Percentiles rank a stretch among this genome's conserved stretches.
Evolutionary conservation across 805 yeast species (phyloP).

Genomic region (Kuraishia hungarica): DNA sequence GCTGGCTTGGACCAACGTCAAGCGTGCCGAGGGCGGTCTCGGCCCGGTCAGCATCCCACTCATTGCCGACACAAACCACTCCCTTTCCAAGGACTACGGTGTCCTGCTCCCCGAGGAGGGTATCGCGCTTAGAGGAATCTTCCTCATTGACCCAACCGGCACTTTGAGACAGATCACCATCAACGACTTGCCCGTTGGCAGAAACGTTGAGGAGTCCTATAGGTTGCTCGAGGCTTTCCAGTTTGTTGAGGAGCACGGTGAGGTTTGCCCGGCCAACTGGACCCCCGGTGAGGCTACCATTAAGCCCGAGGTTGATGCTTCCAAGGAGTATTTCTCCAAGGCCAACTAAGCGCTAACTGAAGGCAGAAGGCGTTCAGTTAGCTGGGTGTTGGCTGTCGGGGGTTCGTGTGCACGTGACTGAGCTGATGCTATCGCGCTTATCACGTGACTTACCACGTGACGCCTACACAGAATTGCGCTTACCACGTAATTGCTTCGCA

Average conservation of each 20-base stretch:
- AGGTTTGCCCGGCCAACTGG: conserved; percentile 99
- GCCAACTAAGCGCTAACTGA: conserved; percentile 49
- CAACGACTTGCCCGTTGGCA: conserved; percentile 99
- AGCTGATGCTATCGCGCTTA: too few species aligned
- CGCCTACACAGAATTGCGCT: too few species aligned
- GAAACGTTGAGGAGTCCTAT: conserved; percentile 95
- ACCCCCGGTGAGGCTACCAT: conserved; percentile 89
- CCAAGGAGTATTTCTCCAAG: conserved; percentile 72
- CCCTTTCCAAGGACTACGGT: conserved; percentile 93
- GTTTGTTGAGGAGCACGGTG: conserved; percentile 98
- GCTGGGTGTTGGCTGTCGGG: too few species aligned
- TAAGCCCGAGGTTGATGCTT: conserved; percentile 69
- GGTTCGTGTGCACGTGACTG: too few species aligned
- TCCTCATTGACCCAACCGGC: conserved; percentile 96
- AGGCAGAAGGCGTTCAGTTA: too few species aligned
- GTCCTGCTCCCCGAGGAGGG: conserved; percentile 95
- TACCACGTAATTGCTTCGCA: too few species aligned
- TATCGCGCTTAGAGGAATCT: conserved; percentile 95
- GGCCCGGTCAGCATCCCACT: conserved; percentile 94
- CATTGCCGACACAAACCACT: conserved; percentile 94
- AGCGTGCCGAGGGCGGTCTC: conserved; percentile 96
- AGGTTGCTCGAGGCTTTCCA: conserved; percentile 99
- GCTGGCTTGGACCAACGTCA: conserved; percentile 96
- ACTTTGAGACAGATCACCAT: conserved; percentile 91
- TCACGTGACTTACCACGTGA: too few species aligned